phyloP scores from a whole-genome alignment of 1,284 basidiomycete genomes.

The Tilletia indica region DNA sequence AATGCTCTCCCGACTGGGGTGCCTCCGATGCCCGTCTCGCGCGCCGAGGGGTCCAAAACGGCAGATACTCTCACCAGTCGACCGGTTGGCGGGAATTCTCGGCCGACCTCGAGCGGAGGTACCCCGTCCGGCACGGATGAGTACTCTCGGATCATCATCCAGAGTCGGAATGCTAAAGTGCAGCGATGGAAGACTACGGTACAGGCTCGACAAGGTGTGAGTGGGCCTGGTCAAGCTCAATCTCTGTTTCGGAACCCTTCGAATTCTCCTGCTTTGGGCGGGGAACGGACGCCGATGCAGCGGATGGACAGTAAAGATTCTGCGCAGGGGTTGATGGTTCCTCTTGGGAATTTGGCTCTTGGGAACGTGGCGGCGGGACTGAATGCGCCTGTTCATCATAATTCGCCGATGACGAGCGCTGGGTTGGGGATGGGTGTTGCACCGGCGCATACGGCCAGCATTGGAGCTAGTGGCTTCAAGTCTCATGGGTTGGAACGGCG shows the following conservation, averaged over 20 bases:
- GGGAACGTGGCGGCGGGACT: neutral
- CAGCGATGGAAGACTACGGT: slow-evolving; percentile 59
- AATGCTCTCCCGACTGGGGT: no score
- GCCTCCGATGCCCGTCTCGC: neutral
- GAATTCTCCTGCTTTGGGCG: neutral
- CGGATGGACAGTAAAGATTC: slow-evolving; percentile 7
- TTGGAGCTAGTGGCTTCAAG: slow-evolving; percentile 14
- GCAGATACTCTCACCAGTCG: slow-evolving; percentile 17
- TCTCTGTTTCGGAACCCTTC: neutral
- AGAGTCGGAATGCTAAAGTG: slow-evolving; percentile 62
- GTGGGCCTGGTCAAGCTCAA: neutral
- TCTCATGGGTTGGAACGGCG: neutral
- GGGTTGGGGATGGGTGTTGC: neutral
- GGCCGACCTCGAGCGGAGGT: neutral
- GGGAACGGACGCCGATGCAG: slow-evolving; percentile 17
- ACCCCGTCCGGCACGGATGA: slow-evolving; percentile 58
- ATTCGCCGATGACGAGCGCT: neutral
- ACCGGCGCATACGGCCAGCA: slow-evolving; percentile 7
- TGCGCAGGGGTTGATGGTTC: neutral
- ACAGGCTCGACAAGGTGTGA: slow-evolving; percentile 4
- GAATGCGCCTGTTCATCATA: neutral
- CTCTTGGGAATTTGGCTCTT: neutral
- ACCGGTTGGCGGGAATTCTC: slow-evolving; percentile 15
- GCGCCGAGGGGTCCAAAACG: neutral
- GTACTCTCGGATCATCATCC: slow-evolving; percentile 62